Percentiles rank a stretch among this genome's conserved stretches.
Evolutionary conservation across 1,284 basidiomycete species (phyloP).

Genomic region (Bjerkandera adusta): DNA sequence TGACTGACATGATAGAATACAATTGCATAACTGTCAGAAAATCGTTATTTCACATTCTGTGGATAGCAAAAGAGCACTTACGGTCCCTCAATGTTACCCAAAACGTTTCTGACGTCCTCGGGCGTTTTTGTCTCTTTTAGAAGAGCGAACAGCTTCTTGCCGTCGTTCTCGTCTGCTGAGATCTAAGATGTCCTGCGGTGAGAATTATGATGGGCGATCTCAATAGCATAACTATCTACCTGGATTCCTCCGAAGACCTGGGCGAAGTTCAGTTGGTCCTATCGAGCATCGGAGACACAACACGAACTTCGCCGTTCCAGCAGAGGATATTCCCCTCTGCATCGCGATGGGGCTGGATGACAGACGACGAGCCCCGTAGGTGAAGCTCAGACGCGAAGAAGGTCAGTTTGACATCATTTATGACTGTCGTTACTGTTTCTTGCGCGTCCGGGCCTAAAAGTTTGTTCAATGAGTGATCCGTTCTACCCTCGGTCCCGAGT

Average conservation of each 20-base stretch:
- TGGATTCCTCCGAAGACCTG: slow-evolving; percentile 79
- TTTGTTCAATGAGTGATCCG: too few species aligned
- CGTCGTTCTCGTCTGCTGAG: slow-evolving; percentile 71
- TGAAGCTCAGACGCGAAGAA: slow-evolving; percentile 81
- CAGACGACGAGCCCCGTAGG: slow-evolving; percentile 61
- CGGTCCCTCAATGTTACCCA: slow-evolving; percentile 83
- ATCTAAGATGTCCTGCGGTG: too few species aligned
- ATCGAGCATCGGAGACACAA: slow-evolving; percentile 6
- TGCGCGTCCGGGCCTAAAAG: slow-evolving; percentile 71
- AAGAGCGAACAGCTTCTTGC: slow-evolving; percentile 58
- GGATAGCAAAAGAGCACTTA: slow-evolving; percentile 42
- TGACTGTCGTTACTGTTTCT: slow-evolving; percentile 21
- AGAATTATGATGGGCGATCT: too few species aligned
- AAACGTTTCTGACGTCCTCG: slow-evolving; percentile 45
- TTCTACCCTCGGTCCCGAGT: background rate
- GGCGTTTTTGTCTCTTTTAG: slow-evolving; percentile 40
- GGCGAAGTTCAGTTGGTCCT: background rate
- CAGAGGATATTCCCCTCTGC: slow-evolving; percentile 64
- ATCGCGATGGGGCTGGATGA: slow-evolving; percentile 71
- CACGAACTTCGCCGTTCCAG: slow-evolving; percentile 87
- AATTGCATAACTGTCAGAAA: slow-evolving; percentile 77
- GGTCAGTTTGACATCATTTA: slow-evolving; percentile 32
- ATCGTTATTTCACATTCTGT: slow-evolving; percentile 9
- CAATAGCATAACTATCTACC: too few species aligned
- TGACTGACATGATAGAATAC: slow-evolving; percentile 70